Conservation (phyloP, 352 stramenopile species). For the Globisporangium uncinulatum region DNA sequence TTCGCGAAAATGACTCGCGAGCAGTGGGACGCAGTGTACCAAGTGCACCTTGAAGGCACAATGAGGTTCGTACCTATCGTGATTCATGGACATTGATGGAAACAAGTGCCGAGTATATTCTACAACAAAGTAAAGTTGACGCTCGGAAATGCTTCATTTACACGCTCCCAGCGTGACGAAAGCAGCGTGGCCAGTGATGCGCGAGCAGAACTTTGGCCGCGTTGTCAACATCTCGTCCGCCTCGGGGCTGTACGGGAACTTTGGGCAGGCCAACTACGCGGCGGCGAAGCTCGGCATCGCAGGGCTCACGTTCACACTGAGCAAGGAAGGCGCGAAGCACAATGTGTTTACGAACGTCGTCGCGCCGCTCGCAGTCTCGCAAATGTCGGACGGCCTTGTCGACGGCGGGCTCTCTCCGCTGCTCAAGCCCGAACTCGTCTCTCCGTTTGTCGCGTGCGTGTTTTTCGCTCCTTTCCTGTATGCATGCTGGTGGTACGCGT, state of each 20-base stretch:
- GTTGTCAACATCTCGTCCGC: slow-evolving; percentile 82
- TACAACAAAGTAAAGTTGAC: too few species aligned
- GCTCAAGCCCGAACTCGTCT: slow-evolving; percentile 72
- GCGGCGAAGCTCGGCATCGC: slow-evolving; percentile 91
- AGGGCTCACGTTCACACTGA: slow-evolving; percentile 88
- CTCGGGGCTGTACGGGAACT: slow-evolving; percentile 86
- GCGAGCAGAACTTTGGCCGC: slow-evolving; percentile 74
- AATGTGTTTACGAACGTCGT: slow-evolving; percentile 83
- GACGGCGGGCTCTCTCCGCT: slow-evolving; percentile 55
- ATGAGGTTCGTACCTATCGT: slow-evolving; percentile 36
- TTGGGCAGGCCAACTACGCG: slow-evolving; percentile 88
- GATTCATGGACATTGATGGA: background rate
- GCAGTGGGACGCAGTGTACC: slow-evolving; percentile 79
- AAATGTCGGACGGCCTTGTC: slow-evolving; percentile 82
- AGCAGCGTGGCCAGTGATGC: slow-evolving; percentile 73
- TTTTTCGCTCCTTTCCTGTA: background rate
- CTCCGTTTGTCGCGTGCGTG: slow-evolving; percentile 57
- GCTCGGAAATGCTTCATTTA: too few species aligned
- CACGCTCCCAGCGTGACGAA: slow-evolving; percentile 46
- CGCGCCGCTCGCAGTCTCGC: slow-evolving; percentile 70
- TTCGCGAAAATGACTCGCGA: slow-evolving; percentile 84
- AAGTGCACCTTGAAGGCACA: slow-evolving; percentile 81
- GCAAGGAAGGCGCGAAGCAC: slow-evolving; percentile 70
- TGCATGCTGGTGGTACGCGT: too few species aligned
- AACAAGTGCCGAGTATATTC: background rate